Evolutionary conservation across 768 basidiomycete species (phyloP), one percentile per base, ranked within the genome.

Genomic region (Trametes maxima): DNA sequence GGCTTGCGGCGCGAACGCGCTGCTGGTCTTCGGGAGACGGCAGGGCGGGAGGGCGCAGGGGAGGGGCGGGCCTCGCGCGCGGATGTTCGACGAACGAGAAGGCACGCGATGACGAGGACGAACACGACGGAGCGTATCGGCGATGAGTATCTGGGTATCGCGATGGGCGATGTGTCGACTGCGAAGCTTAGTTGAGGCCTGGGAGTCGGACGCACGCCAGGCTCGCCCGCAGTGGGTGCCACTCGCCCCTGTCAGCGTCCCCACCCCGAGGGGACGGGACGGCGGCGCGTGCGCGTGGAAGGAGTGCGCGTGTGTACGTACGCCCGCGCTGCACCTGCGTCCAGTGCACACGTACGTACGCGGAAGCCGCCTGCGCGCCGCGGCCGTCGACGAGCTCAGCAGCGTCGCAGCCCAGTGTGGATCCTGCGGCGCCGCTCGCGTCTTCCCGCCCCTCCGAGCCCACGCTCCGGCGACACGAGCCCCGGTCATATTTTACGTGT

Each of bases 101-200:
- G 47, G 54, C 54, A 56, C 54, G 22, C 53, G 53, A 54, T 44
- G 59, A 51, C 49, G 60, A 51, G 33, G 21, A 37, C 13, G 44
- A n/a, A 7, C 13, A 14, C 28, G 12, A 33, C 28, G 28, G 28
- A 14, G 56, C 49, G 36, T 46, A 63, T 58, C 62, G 62, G 62
- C 56, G 62, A 63, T 63, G n/a, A 37, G 37, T 14, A 63, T 63
- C 62, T 63, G n/a, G 45, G 37, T 14, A 63, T 63, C 62, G 62
- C 62, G 62, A 63, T 63, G 49, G 56, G 52, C 56, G 56, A 48
- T 19, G 25, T 36, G 7, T 2, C n/a, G 25, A 25, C 22, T 21
- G 57, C 19, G n/a, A 25, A n/a, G 28, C 40, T 21, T 42, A 37
- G 22, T 16, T 21, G 33, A 40, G 13, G n/a, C 28, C 14, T 8